Evolutionary conservation across 2,329 filamentous ascomycete species (phyloP).

Genomic region (Scytalidium sp.): DNA sequence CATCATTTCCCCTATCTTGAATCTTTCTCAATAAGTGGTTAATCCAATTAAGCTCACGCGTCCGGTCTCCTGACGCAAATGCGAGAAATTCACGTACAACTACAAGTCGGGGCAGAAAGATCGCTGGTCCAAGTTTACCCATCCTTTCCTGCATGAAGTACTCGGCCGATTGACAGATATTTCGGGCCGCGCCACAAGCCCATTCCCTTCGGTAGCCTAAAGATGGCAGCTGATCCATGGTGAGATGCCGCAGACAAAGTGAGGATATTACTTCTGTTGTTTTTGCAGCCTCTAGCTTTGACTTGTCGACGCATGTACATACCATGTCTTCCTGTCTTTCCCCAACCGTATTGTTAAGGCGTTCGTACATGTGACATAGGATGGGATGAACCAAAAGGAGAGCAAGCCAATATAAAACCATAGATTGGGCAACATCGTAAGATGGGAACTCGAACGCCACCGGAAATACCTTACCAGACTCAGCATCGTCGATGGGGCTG

Average conservation of each 20-base stretch:
- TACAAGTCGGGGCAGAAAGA: not conserved
- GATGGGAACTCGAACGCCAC: slow-evolving; percentile 23
- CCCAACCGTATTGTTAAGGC: not conserved
- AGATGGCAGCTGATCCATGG: slow-evolving; percentile 11
- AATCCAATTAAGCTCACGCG: not conserved
- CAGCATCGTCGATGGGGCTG: slow-evolving; percentile 5
- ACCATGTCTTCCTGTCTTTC: not conserved
- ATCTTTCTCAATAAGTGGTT: not conserved
- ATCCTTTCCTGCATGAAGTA: slow-evolving; percentile 19
- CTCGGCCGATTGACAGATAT: slow-evolving; percentile 29
- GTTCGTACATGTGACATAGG: slow-evolving; percentile 25
- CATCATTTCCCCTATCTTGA: not conserved
- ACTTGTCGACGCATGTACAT: not conserved
- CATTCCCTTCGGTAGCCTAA: slow-evolving; percentile 22
- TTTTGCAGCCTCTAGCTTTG: not conserved
- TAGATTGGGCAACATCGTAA: slow-evolving; percentile 18
- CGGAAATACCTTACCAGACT: slow-evolving; percentile 19
- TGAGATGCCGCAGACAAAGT: slow-evolving; percentile 7
- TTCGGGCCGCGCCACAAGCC: slow-evolving; percentile 15
- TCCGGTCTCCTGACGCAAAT: not conserved
- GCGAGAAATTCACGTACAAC: not conserved
- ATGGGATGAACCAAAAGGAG: slow-evolving; percentile 28
- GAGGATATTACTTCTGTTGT: slow-evolving; percentile 1
- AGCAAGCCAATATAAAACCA: slow-evolving; percentile 28
- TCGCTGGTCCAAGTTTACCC: not conserved